A percentile compares a stretch with the other conserved stretches of the same genome.
Evolutionary conservation across 192 early-diverging fungal species (phyloP).

Genomic region (Linnemannia hyalina): DNA sequence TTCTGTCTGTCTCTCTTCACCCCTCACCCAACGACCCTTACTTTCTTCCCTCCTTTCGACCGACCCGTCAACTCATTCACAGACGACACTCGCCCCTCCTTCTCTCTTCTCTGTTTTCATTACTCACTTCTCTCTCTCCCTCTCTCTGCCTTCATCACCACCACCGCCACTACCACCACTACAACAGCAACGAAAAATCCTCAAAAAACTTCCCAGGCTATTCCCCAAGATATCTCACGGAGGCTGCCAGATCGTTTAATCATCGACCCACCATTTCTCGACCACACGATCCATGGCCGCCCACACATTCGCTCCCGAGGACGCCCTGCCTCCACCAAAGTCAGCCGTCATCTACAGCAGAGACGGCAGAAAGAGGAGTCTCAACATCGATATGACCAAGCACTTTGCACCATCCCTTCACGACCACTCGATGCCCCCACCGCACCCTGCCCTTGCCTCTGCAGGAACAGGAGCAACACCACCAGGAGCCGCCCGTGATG

Average conservation of each 20-base stretch:
- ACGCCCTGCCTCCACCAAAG: conserved; percentile 57
- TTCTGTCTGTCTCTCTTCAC: no score
- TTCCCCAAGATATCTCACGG: neutral
- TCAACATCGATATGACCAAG: conserved; percentile 54
- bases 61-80: neutral
- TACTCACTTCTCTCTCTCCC: neutral
- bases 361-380: conserved; percentile 58
- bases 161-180: neutral
- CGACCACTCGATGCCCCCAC: conserved; percentile 29
- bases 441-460: conserved; percentile 19
- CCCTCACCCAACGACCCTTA: no score
- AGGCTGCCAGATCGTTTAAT: neutral
- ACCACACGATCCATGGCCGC: conserved; percentile 36
- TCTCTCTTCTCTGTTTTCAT: neutral
- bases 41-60: neutral
- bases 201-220: neutral
- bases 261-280: neutral
- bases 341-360: conserved; percentile 57
- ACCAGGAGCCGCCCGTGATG: conserved; percentile 10
- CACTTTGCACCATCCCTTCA: conserved; percentile 38
- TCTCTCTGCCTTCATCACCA: no score
- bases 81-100: conserved; percentile 6
- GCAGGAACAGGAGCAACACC: neutral
- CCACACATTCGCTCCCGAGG: conserved; percentile 58
- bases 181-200: neutral